Conservation (phyloP, 2,329 filamentous ascomycete species). For the Ascochyta lentis region DNA sequence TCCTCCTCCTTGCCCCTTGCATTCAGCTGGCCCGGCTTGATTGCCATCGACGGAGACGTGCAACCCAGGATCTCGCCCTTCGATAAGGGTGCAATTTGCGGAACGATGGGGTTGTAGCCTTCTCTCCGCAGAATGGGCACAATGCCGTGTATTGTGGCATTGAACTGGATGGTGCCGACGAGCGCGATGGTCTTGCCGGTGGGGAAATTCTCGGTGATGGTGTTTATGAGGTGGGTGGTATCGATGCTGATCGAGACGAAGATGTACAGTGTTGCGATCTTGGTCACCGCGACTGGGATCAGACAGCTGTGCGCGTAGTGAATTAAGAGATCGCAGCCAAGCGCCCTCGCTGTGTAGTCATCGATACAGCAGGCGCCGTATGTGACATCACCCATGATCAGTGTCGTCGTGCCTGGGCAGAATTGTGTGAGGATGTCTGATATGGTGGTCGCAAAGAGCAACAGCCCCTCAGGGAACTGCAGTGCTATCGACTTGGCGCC, state of each 20-base stretch:
- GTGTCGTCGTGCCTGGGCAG: slow-evolving; percentile 86
- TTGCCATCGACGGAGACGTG: slow-evolving; percentile 72
- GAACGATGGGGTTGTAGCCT: slow-evolving; percentile 84
- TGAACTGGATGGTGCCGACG: slow-evolving; percentile 98
- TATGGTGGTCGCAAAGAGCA: slow-evolving; percentile 96
- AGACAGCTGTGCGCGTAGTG: slow-evolving; percentile 98
- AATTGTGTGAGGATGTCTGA: slow-evolving; percentile 96
- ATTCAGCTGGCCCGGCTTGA: slow-evolving; percentile 44
- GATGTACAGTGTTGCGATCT: slow-evolving; percentile 96
- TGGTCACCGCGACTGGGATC: slow-evolving; percentile 94
- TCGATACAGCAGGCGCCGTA: slow-evolving; percentile 99
- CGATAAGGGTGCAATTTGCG: slow-evolving; percentile 89
- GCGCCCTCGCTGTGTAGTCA: slow-evolving; percentile 92
- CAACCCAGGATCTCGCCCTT: slow-evolving; percentile 98
- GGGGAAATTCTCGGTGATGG: slow-evolving; percentile 86
- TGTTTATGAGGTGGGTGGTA: slow-evolving; percentile 82
- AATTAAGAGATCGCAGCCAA: slow-evolving; percentile 92
- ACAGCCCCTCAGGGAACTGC: slow-evolving; percentile 95
- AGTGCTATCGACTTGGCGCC: slow-evolving; percentile 83
- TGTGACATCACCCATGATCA: slow-evolving; percentile 99
- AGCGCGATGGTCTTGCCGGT: slow-evolving; percentile 86
- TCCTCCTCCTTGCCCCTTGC: slow-evolving; percentile 55
- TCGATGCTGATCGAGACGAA: slow-evolving; percentile 99
- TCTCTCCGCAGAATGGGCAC: slow-evolving; percentile 78
- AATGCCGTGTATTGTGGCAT: slow-evolving; percentile 91